Conservation (phyloP, 1,139 yeast genomes). For the Yamadazyma siamensis region DNA sequence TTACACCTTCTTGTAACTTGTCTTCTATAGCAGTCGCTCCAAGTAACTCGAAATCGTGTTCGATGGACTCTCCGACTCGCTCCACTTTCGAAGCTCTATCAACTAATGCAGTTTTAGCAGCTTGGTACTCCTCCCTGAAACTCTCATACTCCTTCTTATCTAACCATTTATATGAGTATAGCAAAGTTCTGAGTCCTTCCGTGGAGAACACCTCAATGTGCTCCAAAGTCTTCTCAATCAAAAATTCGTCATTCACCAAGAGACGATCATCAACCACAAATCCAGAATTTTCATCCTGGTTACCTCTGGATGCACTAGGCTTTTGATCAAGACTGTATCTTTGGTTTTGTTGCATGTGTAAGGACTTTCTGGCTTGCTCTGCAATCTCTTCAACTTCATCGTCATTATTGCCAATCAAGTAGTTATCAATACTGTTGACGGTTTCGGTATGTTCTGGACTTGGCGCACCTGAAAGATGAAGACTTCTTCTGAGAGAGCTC, state of each 20-base stretch:
- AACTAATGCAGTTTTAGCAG: slow-evolving; percentile 73
- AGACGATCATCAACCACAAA: slow-evolving; percentile 54
- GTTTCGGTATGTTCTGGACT: slow-evolving; percentile 12
- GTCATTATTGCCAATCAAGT: slow-evolving; percentile 49
- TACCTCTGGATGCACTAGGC: not conserved
- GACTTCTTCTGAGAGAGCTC: slow-evolving; percentile 31
- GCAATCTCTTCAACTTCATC: slow-evolving; percentile 62
- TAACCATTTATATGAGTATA: slow-evolving; percentile 79
- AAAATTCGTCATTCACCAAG: slow-evolving; percentile 69
- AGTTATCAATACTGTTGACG: slow-evolving; percentile 54
- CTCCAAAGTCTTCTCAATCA: slow-evolving; percentile 79
- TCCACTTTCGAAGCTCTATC: slow-evolving; percentile 70
- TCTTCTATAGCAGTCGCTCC: slow-evolving; percentile 99
- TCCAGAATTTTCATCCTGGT: slow-evolving; percentile 1
- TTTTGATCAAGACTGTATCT: slow-evolving; percentile 42
- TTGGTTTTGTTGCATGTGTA: slow-evolving; percentile 59
- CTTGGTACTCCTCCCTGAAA: slow-evolving; percentile 68
- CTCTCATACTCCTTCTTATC: slow-evolving; percentile 51
- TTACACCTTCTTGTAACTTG: slow-evolving; percentile 91
- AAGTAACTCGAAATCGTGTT: slow-evolving; percentile 58
- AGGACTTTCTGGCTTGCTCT: slow-evolving; percentile 56
- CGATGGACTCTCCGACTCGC: slow-evolving; percentile 68
- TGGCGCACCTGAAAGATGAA: slow-evolving; percentile 16
- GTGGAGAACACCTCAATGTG: slow-evolving; percentile 93
- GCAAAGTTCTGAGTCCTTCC: slow-evolving; percentile 86